Evolutionary conservation across 2,329 filamentous ascomycete genomes (phyloP), one percentile per base, ranked within the genome.

Genomic region (Fusarium neocosmosporiellum): DNA sequence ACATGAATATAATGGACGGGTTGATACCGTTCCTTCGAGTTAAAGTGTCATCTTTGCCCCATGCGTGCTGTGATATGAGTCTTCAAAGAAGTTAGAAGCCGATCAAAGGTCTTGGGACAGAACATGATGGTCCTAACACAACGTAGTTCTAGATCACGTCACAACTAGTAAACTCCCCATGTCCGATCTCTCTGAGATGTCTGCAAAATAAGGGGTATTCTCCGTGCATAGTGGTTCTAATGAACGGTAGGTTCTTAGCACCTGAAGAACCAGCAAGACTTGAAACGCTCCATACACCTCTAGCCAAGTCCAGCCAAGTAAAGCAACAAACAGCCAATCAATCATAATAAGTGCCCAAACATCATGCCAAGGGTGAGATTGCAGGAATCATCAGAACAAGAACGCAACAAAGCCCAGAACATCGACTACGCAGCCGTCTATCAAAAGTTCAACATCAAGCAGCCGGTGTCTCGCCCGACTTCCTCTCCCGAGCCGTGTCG

Each of bases 401-500:
- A 55, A 31, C 29, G 36, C 7, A 29, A 46, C 18, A 66, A 48
- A 33, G 36, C 27, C 53, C 27, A 41, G 29, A 27, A 57, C 36
- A 31, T 33, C n/a, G 48, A 20, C 14, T 27, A 60, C n/a, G 14
- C 13, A 59, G 41, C 10, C 57, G 20, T 63, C 36, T 22, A 33
- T 43, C 24, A 27, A 34, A 20, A 33, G 20, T 9, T 34, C 20
- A 22, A 29, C 18, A 18, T 72, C 24, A 67, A 20, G 41, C 43
- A 22, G n/a, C 33, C 31, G 39, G 14, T 20, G 60, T 62, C 20
- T 72, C 80, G 16, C 76, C 78, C 29, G 78, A 63, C 74, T 83
- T 89, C 68, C 88, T 84, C 76, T 87, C 86, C 36, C 85, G 83
- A 4, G 85, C 82, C 7, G 84, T 80, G 70, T 87, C 84, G 66